These are phyloP conservation scores for Diophrys appendiculata DNA, from an alignment of 73 alveolate species.

Conservation along the genomic window DNA sequence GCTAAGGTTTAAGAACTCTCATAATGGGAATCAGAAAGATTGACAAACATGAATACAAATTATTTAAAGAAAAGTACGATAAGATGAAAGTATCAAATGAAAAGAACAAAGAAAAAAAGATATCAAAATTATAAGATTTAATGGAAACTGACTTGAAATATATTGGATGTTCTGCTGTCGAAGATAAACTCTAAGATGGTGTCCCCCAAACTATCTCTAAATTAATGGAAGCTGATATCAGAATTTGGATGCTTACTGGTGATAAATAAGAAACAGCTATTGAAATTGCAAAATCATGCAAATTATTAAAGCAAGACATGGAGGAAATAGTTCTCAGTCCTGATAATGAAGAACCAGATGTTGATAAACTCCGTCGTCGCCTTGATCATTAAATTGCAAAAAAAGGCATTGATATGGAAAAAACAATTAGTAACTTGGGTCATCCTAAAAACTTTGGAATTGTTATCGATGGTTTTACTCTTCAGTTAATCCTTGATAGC, in stretches of 20 bases:
- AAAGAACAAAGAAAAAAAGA: constrained; percentile 10
- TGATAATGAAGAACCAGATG: neutral
- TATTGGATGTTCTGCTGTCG: constrained; percentile 75
- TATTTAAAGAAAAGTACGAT: neutral
- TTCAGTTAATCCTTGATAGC: constrained; percentile 28
- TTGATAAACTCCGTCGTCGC: neutral
- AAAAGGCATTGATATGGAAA: neutral
- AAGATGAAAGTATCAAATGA: constrained; percentile 23
- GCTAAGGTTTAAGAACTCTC: constrained; percentile 55
- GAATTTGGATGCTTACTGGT: constrained; percentile 94
- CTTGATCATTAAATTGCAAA: neutral
- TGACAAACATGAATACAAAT: constrained; percentile 9
- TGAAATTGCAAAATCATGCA: constrained; percentile 90
- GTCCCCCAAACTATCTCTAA: constrained; percentile 85
- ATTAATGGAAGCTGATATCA: constrained; percentile 76
- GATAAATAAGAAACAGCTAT: constrained; percentile 98
- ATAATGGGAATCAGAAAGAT: constrained; percentile 44
- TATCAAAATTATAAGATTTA: neutral
- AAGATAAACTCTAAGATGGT: constrained; percentile 87
- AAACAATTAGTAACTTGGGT: neutral
- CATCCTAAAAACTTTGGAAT: constrained; percentile 28
- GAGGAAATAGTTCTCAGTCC: constrained; percentile 43
- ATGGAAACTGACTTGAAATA: constrained; percentile 1
- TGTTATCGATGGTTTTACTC: constrained; percentile 58
- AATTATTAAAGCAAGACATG: constrained; percentile 83